phyloP scores from a whole-genome alignment of 208 protist genomes.

The Trypanosomatidae sp. region DNA sequence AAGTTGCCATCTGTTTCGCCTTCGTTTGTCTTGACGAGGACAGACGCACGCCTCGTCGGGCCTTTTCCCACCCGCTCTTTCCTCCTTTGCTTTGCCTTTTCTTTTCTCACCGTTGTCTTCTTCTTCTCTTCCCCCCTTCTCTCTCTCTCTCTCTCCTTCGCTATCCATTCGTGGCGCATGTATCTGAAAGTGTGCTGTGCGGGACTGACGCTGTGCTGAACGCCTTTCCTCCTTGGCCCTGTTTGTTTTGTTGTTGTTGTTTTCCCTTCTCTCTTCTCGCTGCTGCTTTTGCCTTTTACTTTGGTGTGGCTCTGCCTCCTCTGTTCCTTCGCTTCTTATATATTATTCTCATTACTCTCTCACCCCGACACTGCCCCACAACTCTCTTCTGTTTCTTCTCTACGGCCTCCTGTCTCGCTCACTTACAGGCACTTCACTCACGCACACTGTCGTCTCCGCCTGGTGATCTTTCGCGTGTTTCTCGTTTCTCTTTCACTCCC shows the following conservation, averaged over 20 bases:
- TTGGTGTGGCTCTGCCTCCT: too few species aligned
- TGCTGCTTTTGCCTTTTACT: not conserved
- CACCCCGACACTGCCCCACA: too few species aligned
- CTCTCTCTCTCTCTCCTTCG: not conserved
- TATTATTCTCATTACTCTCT: too few species aligned
- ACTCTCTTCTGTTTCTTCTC: too few species aligned
- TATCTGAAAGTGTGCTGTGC: not conserved
- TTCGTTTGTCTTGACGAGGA: not conserved
- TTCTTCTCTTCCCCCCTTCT: not conserved
- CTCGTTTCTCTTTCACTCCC: too few species aligned
- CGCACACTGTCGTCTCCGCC: too few species aligned
- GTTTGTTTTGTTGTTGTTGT: not conserved
- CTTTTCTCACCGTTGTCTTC: not conserved
- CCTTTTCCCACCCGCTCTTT: too few species aligned
- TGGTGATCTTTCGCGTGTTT: too few species aligned
- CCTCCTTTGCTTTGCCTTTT: too few species aligned
- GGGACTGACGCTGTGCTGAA: not conserved
- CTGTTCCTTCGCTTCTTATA: too few species aligned
- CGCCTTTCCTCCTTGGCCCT: not conserved
- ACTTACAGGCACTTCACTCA: too few species aligned
- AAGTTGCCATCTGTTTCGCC: not conserved
- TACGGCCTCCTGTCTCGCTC: too few species aligned
- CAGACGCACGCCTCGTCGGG: not conserved
- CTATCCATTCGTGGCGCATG: not conserved
- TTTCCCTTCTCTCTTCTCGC: not conserved